Conservation (phyloP, 163 green algal genomes). For the Scenedesmus sp. region DNA sequence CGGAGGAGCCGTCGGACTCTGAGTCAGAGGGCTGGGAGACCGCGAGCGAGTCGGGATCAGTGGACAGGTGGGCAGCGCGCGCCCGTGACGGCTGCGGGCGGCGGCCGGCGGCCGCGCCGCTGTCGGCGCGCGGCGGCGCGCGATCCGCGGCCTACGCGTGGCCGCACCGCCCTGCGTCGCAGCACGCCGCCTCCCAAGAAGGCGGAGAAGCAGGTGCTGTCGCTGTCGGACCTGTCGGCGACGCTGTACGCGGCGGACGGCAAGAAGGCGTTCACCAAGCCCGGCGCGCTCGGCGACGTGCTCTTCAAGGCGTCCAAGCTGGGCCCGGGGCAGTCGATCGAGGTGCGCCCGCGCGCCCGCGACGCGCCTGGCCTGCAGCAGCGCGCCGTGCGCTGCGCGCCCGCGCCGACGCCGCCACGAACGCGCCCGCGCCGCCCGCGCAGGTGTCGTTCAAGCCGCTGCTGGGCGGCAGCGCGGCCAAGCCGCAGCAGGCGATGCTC, state of each 20-base stretch:
- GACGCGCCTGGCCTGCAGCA: neutral
- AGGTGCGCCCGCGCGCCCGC: constrained; percentile 11
- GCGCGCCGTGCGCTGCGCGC: neutral
- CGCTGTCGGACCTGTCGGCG: neutral
- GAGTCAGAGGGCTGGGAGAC: too few species aligned
- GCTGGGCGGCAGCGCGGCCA: constrained; percentile 35
- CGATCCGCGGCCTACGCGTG: too few species aligned
- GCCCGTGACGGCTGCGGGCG: too few species aligned
- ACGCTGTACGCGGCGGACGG: constrained; percentile 20
- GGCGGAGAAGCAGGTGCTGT: neutral
- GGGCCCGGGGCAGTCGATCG: constrained; percentile 2
- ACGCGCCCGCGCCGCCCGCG: neutral
- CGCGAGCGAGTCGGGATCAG: too few species aligned
- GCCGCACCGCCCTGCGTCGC: too few species aligned
- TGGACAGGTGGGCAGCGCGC: too few species aligned
- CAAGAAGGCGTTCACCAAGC: constrained; percentile 36
- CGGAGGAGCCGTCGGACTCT: too few species aligned
- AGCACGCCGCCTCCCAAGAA: constrained; percentile 6
- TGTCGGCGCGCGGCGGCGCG: too few species aligned
- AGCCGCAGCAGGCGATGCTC: constrained; percentile 62
- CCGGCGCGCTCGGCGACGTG: constrained; percentile 9
- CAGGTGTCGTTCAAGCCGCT: constrained; percentile 48
- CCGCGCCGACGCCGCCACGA: neutral
- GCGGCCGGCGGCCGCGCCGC: too few species aligned
- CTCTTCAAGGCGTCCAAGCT: constrained; percentile 22